Conservation (phyloP, 192 early-diverging fungal genomes). For the Rhizophlyctis rosea region DNA sequence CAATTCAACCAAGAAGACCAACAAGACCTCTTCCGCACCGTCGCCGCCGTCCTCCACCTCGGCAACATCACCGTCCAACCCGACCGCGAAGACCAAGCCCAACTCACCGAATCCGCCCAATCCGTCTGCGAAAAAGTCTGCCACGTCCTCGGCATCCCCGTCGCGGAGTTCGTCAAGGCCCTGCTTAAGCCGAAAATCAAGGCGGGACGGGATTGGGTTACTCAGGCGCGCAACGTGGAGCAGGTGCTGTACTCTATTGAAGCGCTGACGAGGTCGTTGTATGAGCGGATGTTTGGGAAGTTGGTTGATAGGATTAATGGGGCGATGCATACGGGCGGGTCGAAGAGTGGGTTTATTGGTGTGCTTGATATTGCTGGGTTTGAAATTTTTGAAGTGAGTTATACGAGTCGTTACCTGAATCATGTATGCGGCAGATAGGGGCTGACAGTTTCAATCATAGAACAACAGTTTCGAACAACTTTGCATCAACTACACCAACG, state of each 20-base stretch:
- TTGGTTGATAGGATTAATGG: conserved; percentile 87
- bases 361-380: conserved; percentile 99
- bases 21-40: conserved; percentile 71
- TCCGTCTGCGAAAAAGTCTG: conserved; percentile 82
- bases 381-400: conserved; percentile 87
- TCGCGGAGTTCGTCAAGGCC: conserved; percentile 81
- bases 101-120: conserved; percentile 64
- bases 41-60: conserved; percentile 87
- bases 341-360: conserved; percentile 87
- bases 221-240: conserved; percentile 78
- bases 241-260: conserved; percentile 89
- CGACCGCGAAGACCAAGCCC: conserved; percentile 84
- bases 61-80: conserved; percentile 84
- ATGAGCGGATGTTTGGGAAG: conserved; percentile 94
- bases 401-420: not conserved
- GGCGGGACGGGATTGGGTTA: conserved; percentile 95
- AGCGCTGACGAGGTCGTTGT: conserved; percentile 84
- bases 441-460: conserved; percentile 24
- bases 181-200: conserved; percentile 87
- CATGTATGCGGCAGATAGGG: not conserved
- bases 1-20: conserved; percentile 75
- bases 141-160: conserved; percentile 87
- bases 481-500: conserved; percentile 99
- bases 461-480: conserved; percentile 98
- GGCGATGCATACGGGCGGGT: conserved; percentile 50